Base-by-base conservation (phyloP, 345 rosid genomes). In the Dipteronia sinensis region DNA sequence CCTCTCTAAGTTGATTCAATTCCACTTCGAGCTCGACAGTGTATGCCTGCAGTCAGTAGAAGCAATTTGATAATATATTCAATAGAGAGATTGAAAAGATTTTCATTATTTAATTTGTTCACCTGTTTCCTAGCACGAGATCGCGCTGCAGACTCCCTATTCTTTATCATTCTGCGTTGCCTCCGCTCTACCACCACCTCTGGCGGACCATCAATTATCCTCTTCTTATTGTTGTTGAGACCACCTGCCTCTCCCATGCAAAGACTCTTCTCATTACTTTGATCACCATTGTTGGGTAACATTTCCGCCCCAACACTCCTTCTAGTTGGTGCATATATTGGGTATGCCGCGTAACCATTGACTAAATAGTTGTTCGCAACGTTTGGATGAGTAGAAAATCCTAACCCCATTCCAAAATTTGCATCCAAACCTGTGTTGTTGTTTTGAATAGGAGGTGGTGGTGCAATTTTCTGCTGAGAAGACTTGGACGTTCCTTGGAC, bases 81-180 rank as follows among this genome's bases (percentile, higher is more conserved):
- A 59, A 59, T 59, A n/a, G 23, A 59, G 22, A 59, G 6, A 34
- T 34, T 16, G 58, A 16, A 51, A 53, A 53, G 58, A 16, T 16
- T 15, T 53, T 16, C 58, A 11, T 8, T 46, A 19, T 53, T 16
- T 1, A 1, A 19, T 53, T 16, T 1, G 4, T 59, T 17, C 68
- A 95, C 99, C 90, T 93, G 99, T 81, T 90, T 92, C 80, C 99
- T 83, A 16, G 99, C 99, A 11, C 99, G 88, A n/a, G 99, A 95
- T 42, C 99, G 75, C 19, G 98, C 97, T 1, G 97, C 99, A 0
- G 99, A 95, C 71, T 95, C 99, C 7, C 96, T 86, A 71, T 95
- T 95, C 88, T 95, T 93, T 10, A 95, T 95, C 97, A 95, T 93
- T 78, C 98, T 83, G 0, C 95, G 91, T 53, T 90, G 98, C 76